Evolutionary conservation across 257 asterid genomes (phyloP), one percentile per base, ranked within the genome.

Genomic region (Nyctanthes arbortristis): DNA sequence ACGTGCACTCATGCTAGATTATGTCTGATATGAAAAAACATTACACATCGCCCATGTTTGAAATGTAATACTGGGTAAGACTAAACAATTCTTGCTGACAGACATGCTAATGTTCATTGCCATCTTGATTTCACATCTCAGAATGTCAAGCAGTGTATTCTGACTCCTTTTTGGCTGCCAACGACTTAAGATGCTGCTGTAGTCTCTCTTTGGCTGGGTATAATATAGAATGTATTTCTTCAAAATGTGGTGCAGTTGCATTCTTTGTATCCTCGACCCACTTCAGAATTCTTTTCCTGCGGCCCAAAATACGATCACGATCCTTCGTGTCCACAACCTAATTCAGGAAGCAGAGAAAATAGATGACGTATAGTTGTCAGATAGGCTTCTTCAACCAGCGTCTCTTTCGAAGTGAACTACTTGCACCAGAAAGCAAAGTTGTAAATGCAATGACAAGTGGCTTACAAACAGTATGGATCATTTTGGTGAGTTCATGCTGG

Each of bases 191-290:
- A n/a, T n/a, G n/a, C 68, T 78, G 68, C 84, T 72, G 74, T 2
- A 89, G 67, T 65, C 67, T 71, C 80, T 76, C 82, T 60, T 37
- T 82, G 31, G 62, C 82, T 33, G 67, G 69, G 55, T 59, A 61
- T 62, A 93, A 74, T 5, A 77, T 2, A 2, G 80, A 59, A 33
- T 89, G 94, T 1, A 89, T 18, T 61, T 88, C 96, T 65, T 91
- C 96, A 59, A 93, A 93, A 71, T 93, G 78, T 69, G 97, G 97
- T 10, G 75, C 77, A 3, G 89, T 77, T 34, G 94, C 98, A 67
- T 56, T 81, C 82, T 75, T 90, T 14, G 87, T 82, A 61, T 84
- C 90, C 24, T 88, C 91, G 10, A 93, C 73, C 97, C 98, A 93
- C 78, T 81, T 80, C 81, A 77, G 32, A 60, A 90, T 77, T 70